These are phyloP conservation scores for Digitaria exilis DNA, from an alignment of 202 grass and related monocot genomes.

Conservation along the genomic window DNA sequence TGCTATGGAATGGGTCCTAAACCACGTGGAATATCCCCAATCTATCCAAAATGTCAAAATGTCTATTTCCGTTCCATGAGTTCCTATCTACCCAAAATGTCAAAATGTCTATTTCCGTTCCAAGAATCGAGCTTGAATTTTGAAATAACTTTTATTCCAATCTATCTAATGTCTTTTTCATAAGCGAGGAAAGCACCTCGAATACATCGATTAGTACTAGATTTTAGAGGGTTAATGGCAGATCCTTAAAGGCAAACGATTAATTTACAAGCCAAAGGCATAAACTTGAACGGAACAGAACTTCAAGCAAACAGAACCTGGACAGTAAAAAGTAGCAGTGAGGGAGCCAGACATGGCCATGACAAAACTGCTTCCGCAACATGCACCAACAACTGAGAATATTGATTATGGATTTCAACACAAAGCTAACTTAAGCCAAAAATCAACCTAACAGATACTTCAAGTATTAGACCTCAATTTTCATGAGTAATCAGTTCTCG, in stretches of 20 bases:
- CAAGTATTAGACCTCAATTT: slow-evolving; percentile 39
- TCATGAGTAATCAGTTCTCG: slow-evolving; percentile 5
- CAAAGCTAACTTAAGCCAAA: slow-evolving; percentile 31
- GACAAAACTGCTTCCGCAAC: slow-evolving; percentile 44
- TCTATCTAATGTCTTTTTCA: too few species aligned
- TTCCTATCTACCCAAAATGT: too few species aligned
- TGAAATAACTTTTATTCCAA: too few species aligned
- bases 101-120: too few species aligned
- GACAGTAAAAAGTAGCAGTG: background rate
- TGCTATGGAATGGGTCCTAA: too few species aligned
- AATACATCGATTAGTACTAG: too few species aligned
- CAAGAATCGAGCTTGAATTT: too few species aligned
- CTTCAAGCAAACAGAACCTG: background rate
- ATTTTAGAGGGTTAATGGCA: background rate
- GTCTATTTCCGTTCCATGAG: too few species aligned
- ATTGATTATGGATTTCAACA: slow-evolving; percentile 30
- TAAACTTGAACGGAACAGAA: background rate
- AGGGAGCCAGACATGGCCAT: background rate
- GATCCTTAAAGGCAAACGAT: background rate
- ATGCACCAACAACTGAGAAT: slow-evolving; percentile 6
- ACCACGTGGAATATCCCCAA: too few species aligned
- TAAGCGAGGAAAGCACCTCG: too few species aligned
- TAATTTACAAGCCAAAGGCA: too few species aligned
- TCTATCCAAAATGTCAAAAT: too few species aligned
- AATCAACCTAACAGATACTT: slow-evolving; percentile 35